Evolutionary conservation across 176 grass and related monocot genomes (phyloP), one percentile per base, ranked within the genome.

Genomic region (Hordeum marinum): DNA sequence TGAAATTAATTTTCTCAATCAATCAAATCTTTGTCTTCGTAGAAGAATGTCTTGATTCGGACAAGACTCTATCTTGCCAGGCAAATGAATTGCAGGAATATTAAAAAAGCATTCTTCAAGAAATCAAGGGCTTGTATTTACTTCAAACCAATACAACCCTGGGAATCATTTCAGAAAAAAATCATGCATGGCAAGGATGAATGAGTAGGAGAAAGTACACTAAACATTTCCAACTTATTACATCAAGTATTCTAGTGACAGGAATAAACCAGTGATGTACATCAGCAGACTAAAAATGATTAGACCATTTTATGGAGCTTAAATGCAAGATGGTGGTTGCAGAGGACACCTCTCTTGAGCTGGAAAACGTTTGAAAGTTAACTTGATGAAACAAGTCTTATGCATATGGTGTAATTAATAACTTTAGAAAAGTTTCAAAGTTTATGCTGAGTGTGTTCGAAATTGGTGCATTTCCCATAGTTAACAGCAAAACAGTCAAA

Each of bases 1-100:
- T 50, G 85, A 90, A 94, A 92, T 83, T 92, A 95, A 75, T 86
- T 92, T 94, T 86, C 87, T 90, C 81, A 85, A 75, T 37, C 88
- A 90, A 90, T 80, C 86, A 78, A 86, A 80, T 86, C 89, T 90
- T 91, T 91, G 87, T 92, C 93, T 92, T 92, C 89, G 78, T 85
- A 90, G 85, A 95, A 85, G 88, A 88, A 92, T 88, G 89, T 91
- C 92, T 75, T 75, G 72, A 82, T 90, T 80, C 73, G 80, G 75
- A 92, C 79, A 90, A 94, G 85, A 94, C 88, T 87, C 79, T 90
- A 88, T 78, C 88, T 91, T 89, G 84, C 84, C 88, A 92, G 85
- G 67, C 75, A 92, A 92, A 92, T 84, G 83, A 95, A 90, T 82
- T 79, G 88, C 88, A 95, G 85, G 71, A 86, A 75, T 90, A 66